Conservation (phyloP, 805 yeast genomes). For the Ogataea naganishii region DNA sequence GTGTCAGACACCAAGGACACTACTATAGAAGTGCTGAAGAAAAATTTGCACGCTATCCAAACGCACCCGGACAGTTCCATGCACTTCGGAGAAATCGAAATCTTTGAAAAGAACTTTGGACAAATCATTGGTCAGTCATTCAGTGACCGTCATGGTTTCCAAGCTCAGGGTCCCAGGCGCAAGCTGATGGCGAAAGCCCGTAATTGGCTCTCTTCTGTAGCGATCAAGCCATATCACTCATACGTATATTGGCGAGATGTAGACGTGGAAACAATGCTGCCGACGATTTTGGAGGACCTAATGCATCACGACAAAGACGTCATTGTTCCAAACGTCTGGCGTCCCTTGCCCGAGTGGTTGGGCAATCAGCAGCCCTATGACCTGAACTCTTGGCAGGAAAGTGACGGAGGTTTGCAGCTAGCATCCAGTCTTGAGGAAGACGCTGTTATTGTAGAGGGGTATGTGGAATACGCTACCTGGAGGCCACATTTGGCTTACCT, state of each 20-base stretch:
- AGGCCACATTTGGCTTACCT: constrained; percentile 93
- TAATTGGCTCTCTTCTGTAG: constrained; percentile 85
- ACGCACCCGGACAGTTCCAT: constrained; percentile 47
- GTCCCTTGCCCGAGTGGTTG: constrained; percentile 81
- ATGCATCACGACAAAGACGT: constrained; percentile 90
- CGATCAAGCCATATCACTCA: constrained; percentile 84
- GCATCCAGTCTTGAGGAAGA: constrained; percentile 81
- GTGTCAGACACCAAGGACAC: constrained; percentile 88
- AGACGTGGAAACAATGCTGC: constrained; percentile 87
- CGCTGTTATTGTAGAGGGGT: constrained; percentile 95
- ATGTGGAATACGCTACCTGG: constrained; percentile 97
- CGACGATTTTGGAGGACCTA: constrained; percentile 78
- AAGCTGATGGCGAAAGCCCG: constrained; percentile 94
- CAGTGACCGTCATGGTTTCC: constrained; percentile 89
- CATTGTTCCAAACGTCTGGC: constrained; percentile 91
- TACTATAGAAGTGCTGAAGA: constrained; percentile 62
- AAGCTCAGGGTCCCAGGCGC: constrained; percentile 92
- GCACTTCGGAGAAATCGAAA: constrained; percentile 79
- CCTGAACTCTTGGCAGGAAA: constrained; percentile 79
- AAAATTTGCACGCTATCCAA: constrained; percentile 56
- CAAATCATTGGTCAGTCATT: constrained; percentile 90
- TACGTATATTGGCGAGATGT: constrained; percentile 98
- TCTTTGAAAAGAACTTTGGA: constrained; percentile 88
- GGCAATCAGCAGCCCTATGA: constrained; percentile 83
- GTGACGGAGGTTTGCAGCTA: constrained; percentile 70